Evolutionary conservation across 2,329 filamentous ascomycete genomes (phyloP).

Genomic region (Rachicladosporium sp.): DNA sequence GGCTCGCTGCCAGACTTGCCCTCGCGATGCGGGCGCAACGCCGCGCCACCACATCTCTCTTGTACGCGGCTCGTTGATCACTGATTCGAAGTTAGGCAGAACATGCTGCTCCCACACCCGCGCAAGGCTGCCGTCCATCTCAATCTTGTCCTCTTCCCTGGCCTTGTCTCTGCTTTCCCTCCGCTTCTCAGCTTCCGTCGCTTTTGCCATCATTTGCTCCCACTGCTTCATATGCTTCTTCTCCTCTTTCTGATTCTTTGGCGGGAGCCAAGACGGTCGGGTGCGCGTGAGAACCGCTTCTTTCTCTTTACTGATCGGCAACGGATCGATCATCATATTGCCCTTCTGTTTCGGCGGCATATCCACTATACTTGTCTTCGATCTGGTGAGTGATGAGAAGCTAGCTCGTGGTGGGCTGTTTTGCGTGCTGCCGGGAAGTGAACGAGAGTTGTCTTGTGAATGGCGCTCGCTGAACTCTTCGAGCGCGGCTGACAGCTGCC

Average conservation of each 20-base stretch:
- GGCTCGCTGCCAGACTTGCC: conserved; percentile 56
- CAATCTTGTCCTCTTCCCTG: conserved; percentile 39
- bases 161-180: conserved; percentile 38
- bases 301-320: conserved; percentile 77
- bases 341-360: conserved; percentile 57
- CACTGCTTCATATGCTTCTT: conserved; percentile 77
- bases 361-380: conserved; percentile 27
- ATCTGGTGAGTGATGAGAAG: conserved; percentile 9
- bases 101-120: conserved; percentile 66
- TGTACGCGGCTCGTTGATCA: conserved; percentile 56
- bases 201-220: conserved; percentile 64
- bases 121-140: conserved; percentile 32
- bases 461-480: conserved; percentile 56
- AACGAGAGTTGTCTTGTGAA: conserved; percentile 33
- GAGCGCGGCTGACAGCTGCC: conserved; percentile 64
- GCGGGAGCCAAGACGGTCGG: conserved; percentile 71
- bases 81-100: conserved; percentile 61
- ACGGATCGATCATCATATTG: conserved; percentile 72
- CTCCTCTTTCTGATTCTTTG: conserved; percentile 83
- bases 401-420: conserved; percentile 17
- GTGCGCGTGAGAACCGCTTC: conserved; percentile 68
- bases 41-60: conserved; percentile 76
- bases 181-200: conserved; percentile 45
- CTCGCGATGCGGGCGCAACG: conserved; percentile 57
- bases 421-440: conserved; percentile 11